Percentiles rank a stretch among this genome's conserved stretches.
phyloP scores from a whole-genome alignment of 176 grass and related monocot species.

The Lolium perenne region DNA sequence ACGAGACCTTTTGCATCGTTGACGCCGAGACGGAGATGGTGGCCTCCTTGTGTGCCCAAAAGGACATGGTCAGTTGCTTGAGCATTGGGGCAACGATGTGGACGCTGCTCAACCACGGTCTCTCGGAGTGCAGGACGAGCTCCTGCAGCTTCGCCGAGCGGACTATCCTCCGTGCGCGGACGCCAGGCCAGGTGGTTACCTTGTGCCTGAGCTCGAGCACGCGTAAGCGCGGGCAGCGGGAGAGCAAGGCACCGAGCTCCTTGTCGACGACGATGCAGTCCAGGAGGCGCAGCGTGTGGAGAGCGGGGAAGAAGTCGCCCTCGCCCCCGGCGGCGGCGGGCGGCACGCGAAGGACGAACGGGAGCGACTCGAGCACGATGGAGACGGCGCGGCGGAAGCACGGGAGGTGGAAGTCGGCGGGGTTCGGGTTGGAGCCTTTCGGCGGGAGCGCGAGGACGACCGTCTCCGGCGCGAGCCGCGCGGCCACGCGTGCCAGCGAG shows the following conservation, averaged over 20 bases:
- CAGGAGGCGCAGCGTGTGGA: background rate
- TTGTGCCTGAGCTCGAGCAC: background rate
- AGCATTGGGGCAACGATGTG: background rate
- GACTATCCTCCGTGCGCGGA: background rate
- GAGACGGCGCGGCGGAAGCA: background rate
- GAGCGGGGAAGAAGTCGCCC: background rate
- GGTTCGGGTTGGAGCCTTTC: background rate
- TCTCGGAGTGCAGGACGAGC: background rate
- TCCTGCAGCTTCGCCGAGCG: background rate
- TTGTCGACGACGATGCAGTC: background rate
- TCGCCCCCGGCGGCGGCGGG: background rate
- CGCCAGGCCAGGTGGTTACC: rapidly evolving
- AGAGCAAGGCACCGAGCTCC: background rate
- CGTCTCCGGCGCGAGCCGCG: background rate
- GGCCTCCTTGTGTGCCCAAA: background rate
- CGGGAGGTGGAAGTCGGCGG: background rate
- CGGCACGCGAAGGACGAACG: background rate
- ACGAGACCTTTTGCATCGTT: background rate
- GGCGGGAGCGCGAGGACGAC: background rate
- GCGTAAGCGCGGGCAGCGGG: background rate
- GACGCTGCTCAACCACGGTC: background rate
- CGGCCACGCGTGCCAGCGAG: background rate
- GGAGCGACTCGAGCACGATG: background rate
- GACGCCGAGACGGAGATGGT: conserved; percentile 1
- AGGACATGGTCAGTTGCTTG: background rate